A percentile compares a stretch with the other conserved stretches of the same genome.
Evolutionary conservation across 768 basidiomycete species (phyloP).

Genomic region (Tubosaeta sp.): DNA sequence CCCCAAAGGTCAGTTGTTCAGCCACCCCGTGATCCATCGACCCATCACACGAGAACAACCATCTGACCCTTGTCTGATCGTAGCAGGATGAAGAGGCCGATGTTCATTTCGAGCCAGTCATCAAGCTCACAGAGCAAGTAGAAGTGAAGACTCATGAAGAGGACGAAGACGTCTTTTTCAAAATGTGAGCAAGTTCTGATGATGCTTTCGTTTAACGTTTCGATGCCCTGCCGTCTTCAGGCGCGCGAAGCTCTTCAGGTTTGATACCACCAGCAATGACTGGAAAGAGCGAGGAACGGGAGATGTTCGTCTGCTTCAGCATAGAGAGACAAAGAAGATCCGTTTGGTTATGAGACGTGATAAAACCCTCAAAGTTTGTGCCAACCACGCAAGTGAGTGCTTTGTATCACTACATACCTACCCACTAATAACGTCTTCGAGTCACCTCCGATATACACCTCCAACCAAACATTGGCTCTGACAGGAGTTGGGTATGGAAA

Average conservation of each 20-base stretch:
- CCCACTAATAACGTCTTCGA: slow-evolving; percentile 31
- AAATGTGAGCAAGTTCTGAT: slow-evolving; percentile 64
- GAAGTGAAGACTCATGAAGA: slow-evolving; percentile 95
- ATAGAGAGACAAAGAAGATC: slow-evolving; percentile 87
- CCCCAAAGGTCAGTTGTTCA: slow-evolving; percentile 57
- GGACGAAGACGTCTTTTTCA: slow-evolving; percentile 89
- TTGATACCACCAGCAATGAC: slow-evolving; percentile 69
- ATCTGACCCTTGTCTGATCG: slow-evolving; percentile 27
- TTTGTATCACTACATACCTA: not conserved
- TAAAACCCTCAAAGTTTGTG: slow-evolving; percentile 99
- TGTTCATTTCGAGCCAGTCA: slow-evolving; percentile 92
- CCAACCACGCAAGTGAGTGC: slow-evolving; percentile 85
- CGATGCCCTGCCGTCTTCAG: slow-evolving; percentile 41
- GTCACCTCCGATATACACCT: slow-evolving; percentile 89
- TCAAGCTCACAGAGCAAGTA: slow-evolving; percentile 93
- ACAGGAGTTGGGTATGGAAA: slow-evolving; percentile 99
- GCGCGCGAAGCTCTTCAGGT: slow-evolving; percentile 98
- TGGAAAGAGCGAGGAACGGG: slow-evolving; percentile 99
- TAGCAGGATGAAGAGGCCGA: slow-evolving; percentile 73
- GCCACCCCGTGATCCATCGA: slow-evolving; percentile 19
- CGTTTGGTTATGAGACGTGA: slow-evolving; percentile 99
- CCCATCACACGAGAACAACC: slow-evolving; percentile 20
- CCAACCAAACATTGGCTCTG: slow-evolving; percentile 97
- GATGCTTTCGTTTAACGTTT: slow-evolving; percentile 1
- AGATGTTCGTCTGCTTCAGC: slow-evolving; percentile 86